phyloP scores from a whole-genome alignment of 148 eudicot species.

The Bassia scoparia region DNA sequence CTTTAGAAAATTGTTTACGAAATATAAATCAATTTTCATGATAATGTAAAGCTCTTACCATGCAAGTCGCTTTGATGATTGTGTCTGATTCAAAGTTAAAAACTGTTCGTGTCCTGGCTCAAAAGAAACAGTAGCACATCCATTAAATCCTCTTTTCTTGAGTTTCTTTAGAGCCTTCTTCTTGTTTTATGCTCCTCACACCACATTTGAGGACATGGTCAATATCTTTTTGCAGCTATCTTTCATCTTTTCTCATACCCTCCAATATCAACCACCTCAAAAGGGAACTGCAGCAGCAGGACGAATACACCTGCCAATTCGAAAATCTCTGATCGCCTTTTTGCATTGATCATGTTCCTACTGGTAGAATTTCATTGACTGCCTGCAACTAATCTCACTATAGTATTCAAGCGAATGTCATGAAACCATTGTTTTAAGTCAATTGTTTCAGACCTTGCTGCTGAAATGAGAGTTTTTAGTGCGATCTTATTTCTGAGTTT shows the following conservation, averaged over 20 bases:
- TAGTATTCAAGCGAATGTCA: constrained; percentile 33
- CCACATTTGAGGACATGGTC: constrained; percentile 22
- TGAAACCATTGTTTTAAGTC: constrained; percentile 43
- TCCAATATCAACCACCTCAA: constrained; percentile 35
- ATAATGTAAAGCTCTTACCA: too few species aligned
- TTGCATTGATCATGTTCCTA: constrained; percentile 10
- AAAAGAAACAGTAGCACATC: constrained; percentile 25
- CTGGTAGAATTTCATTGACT: constrained; percentile 20
- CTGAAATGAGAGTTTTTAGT: constrained; percentile 13
- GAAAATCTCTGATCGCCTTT: constrained; percentile 14
- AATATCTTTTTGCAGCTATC: constrained; percentile 22
- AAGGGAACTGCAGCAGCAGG: constrained; percentile 27
- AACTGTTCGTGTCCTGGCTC: not conserved
- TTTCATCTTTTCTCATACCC: constrained; percentile 32
- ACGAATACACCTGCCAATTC: constrained; percentile 20
- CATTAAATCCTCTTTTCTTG: constrained; percentile 30
- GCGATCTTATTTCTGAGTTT: constrained; percentile 26
- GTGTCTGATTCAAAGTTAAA: constrained; percentile 14
- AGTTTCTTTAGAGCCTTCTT: not conserved
- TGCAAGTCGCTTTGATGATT: constrained; percentile 29
- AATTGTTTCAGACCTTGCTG: constrained; percentile 1
- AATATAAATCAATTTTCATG: too few species aligned
- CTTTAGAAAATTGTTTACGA: too few species aligned
- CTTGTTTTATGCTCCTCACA: constrained; percentile 26
- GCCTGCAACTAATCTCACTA: constrained; percentile 35